A percentile compares a stretch with the other conserved stretches of the same genome.
phyloP scores from a whole-genome alignment of 1,139 yeast genomes.

The Magnusiomyces ingens region DNA sequence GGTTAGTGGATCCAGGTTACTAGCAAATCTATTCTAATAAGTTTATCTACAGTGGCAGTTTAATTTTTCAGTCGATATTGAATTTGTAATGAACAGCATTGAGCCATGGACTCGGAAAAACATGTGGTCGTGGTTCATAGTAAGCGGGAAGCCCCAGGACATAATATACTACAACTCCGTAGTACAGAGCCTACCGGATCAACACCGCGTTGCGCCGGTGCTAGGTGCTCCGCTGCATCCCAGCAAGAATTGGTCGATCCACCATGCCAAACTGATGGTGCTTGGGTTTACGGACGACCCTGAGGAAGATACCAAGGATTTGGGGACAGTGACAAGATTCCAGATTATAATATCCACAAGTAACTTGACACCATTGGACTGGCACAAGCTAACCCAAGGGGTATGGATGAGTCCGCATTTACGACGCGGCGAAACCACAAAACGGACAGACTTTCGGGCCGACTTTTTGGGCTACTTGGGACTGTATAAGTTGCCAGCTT shows the following conservation, averaged over 20 bases:
- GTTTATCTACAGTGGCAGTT: slow-evolving; percentile 25
- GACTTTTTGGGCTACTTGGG: background rate
- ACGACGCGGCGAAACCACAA: background rate
- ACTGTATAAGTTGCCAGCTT: background rate
- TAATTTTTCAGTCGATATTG: slow-evolving; percentile 27
- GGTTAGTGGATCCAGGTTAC: background rate
- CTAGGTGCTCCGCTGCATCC: background rate
- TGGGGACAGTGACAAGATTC: slow-evolving; percentile 11
- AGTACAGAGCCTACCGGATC: slow-evolving; percentile 13
- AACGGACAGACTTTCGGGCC: background rate
- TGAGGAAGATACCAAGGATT: slow-evolving; percentile 4
- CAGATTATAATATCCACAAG: slow-evolving; percentile 34
- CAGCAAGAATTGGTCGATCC: slow-evolving; percentile 21
- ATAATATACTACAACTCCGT: slow-evolving; percentile 8
- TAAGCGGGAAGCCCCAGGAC: background rate
- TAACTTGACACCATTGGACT: slow-evolving; percentile 31
- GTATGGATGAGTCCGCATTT: slow-evolving; percentile 4
- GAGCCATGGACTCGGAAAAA: slow-evolving; percentile 17
- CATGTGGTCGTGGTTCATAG: slow-evolving; percentile 23
- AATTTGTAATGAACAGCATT: slow-evolving; percentile 24
- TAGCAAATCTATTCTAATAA: background rate
- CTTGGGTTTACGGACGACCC: slow-evolving; percentile 20
- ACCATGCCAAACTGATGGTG: slow-evolving; percentile 34
- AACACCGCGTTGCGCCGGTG: slow-evolving; percentile 20
- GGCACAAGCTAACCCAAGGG: slow-evolving; percentile 31